A percentile compares a stretch with the other conserved stretches of the same genome.
Evolutionary conservation across 2,329 filamentous ascomycete genomes (phyloP).

Genomic region (Penicillium sp.): DNA sequence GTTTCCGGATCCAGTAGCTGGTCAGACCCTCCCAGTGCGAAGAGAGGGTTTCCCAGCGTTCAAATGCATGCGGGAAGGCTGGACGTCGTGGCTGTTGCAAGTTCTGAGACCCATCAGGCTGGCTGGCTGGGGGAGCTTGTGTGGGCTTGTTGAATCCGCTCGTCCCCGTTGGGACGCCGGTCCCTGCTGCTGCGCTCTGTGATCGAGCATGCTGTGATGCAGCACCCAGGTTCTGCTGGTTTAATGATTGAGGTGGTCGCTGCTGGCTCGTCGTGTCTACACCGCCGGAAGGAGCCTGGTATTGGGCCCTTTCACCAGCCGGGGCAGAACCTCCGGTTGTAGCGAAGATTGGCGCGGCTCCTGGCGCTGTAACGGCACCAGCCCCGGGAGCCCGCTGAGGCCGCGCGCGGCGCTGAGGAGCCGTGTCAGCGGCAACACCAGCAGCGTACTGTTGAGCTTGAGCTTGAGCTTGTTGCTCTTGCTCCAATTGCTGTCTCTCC

Average conservation of each 20-base stretch:
- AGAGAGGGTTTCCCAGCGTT: constrained; percentile 93
- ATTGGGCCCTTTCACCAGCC: constrained; percentile 7
- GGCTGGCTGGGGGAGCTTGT: constrained; percentile 25
- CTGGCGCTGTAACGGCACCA: constrained; percentile 9
- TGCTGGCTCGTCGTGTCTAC: constrained; percentile 10
- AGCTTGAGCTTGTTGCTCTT: constrained; percentile 24
- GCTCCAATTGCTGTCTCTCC: constrained; percentile 45
- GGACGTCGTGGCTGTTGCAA: constrained; percentile 49
- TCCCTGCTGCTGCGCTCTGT: constrained; percentile 17
- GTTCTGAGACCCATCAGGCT: constrained; percentile 26
- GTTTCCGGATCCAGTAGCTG: constrained; percentile 89
- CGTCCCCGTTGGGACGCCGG: constrained; percentile 17
- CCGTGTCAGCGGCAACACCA: constrained; percentile 36
- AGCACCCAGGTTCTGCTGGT: constrained; percentile 21
- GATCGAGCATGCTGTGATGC: constrained; percentile 25
- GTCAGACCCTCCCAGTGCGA: constrained; percentile 98
- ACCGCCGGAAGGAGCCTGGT: constrained; percentile 11
- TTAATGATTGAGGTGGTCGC: constrained; percentile 15
- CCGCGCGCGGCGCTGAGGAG: constrained; percentile 26
- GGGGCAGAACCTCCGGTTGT: constrained; percentile 11
- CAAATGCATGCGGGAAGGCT: constrained; percentile 92
- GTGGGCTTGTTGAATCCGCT: constrained; percentile 22
- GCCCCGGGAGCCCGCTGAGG: constrained; percentile 13
- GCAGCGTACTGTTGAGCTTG: constrained; percentile 42
- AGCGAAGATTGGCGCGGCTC: constrained; percentile 11